A percentile compares a stretch with the other conserved stretches of the same genome.
These are phyloP conservation scores for Corylus americana DNA, from an alignment of 306 rosid genomes.

Conservation along the genomic window DNA sequence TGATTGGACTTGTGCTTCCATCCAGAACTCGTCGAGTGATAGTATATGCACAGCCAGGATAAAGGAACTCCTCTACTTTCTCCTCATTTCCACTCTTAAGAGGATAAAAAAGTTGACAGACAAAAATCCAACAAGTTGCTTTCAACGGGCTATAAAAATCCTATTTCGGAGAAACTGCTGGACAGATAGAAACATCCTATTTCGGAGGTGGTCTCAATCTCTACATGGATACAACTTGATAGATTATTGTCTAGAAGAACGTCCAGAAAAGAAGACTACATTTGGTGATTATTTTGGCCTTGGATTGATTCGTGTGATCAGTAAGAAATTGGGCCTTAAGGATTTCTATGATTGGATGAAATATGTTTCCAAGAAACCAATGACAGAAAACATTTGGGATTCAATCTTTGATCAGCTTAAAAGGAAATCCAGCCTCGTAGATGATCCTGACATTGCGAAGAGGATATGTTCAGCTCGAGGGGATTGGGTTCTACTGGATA, in stretches of 20 bases:
- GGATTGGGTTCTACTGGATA: constrained; percentile 25
- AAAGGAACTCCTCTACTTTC: no score
- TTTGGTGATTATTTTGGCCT: not conserved
- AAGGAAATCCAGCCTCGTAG: constrained; percentile 22
- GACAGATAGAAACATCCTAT: not conserved
- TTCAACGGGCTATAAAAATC: no score
- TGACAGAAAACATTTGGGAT: not conserved
- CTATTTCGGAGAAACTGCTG: no score
- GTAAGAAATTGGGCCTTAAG: not conserved
- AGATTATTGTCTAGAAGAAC: constrained; percentile 28
- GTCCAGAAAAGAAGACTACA: not conserved
- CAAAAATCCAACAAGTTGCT: no score
- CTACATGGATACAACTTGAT: constrained; percentile 37
- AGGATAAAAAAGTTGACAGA: no score
- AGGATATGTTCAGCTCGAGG: constrained; percentile 39
- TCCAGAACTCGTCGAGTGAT: no score
- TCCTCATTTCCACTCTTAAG: no score
- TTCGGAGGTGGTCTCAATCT: constrained; percentile 48
- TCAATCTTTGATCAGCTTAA: constrained; percentile 19
- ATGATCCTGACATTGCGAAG: constrained; percentile 25
- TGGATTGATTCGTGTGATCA: not conserved
- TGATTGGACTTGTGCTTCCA: no score
- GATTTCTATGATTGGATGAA: not conserved
- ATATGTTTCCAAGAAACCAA: constrained; percentile 20
- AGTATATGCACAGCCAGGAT: no score